phyloP scores from a whole-genome alignment of 2,329 filamentous ascomycete genomes.

The Colletotrichum noveboracense region DNA sequence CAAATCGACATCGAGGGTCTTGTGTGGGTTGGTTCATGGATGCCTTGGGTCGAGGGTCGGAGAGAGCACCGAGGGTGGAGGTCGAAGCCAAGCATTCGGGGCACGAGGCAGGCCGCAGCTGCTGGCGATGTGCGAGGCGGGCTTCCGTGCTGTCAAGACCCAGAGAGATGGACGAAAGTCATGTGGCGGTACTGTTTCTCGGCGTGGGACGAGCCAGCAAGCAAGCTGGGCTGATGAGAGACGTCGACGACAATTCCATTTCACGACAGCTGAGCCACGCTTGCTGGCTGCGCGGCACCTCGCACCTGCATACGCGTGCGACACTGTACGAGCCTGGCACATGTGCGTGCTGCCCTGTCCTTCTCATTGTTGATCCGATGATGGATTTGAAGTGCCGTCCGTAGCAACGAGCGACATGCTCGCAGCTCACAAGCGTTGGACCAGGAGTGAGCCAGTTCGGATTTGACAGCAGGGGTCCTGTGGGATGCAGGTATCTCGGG shows the following conservation, averaged over 20 bases:
- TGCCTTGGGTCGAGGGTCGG: neutral
- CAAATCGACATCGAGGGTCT: neutral
- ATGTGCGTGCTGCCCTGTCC: neutral
- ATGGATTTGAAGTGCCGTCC: slow-evolving; percentile 1
- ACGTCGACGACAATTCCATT: neutral
- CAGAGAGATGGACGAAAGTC: neutral
- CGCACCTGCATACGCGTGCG: slow-evolving; percentile 6
- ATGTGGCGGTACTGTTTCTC: neutral
- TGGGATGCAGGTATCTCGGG: neutral
- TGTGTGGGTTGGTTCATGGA: neutral
- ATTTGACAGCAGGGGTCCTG: slow-evolving; percentile 5
- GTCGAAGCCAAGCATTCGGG: neutral
- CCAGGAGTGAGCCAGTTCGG: neutral
- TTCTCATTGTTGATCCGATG: neutral
- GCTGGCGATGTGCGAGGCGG: neutral
- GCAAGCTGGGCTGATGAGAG: neutral
- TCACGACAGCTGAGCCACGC: neutral
- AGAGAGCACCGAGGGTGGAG: neutral
- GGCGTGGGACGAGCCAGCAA: neutral
- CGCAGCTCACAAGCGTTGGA: neutral
- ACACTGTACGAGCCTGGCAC: neutral
- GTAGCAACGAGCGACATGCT: neutral
- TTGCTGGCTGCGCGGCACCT: neutral
- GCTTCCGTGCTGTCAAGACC: neutral
- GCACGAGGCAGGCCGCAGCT: neutral